Conservation (phyloP, 2,329 filamentous ascomycete species). For the Biscogniauxia mediterranea region DNA sequence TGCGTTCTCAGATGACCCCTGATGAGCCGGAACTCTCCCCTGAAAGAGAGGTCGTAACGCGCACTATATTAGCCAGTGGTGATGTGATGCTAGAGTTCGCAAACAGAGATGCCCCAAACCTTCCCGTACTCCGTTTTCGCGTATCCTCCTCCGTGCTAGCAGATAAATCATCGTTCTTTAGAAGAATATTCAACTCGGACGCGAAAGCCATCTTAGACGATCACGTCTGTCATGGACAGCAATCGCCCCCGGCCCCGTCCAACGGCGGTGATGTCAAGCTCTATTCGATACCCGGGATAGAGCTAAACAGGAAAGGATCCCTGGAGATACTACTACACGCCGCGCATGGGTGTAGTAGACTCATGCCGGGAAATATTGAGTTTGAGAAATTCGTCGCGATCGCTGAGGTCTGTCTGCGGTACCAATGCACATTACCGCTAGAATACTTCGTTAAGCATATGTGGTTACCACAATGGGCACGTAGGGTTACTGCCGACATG, state of each 20-base stretch:
- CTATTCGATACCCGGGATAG: constrained; percentile 53
- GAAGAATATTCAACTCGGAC: constrained; percentile 42
- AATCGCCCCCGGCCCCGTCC: constrained; percentile 34
- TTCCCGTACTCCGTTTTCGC: constrained; percentile 46
- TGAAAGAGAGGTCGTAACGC: constrained; percentile 40
- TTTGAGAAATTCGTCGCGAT: constrained; percentile 52
- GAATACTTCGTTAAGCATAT: constrained; percentile 49
- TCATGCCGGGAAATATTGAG: constrained; percentile 39
- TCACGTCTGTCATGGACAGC: constrained; percentile 27
- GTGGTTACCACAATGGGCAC: constrained; percentile 53
- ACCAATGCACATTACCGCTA: constrained; percentile 51
- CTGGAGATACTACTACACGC: constrained; percentile 50
- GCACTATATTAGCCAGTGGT: constrained; percentile 43
- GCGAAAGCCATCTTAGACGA: constrained; percentile 34
- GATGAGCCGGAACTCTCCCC: constrained; percentile 42
- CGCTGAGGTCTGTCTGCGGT: constrained; percentile 48
- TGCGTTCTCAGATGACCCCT: constrained; percentile 40
- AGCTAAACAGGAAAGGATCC: constrained; percentile 41
- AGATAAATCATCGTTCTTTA: constrained; percentile 51
- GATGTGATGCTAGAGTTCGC: constrained; percentile 53
- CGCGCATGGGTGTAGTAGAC: constrained; percentile 48
- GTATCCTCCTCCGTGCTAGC: constrained; percentile 51
- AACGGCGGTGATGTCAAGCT: constrained; percentile 46
- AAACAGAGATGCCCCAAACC: constrained; percentile 37
- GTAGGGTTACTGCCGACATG: constrained; percentile 46